These are phyloP conservation scores for Amanita inopinata DNA, from an alignment of 768 basidiomycete species.

Conservation along the genomic window DNA sequence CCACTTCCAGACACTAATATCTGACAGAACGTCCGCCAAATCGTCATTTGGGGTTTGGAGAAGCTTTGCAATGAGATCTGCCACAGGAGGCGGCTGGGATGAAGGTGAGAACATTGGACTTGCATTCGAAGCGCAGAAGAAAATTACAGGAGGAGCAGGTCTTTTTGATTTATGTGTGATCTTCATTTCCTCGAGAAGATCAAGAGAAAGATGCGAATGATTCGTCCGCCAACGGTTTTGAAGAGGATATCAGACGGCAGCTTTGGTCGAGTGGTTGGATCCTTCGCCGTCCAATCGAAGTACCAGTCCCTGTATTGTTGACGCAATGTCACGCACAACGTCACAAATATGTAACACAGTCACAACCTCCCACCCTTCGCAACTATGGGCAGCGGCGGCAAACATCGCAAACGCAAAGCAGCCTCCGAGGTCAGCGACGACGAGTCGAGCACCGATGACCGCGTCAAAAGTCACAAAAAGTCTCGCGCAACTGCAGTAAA, in stretches of 20 bases:
- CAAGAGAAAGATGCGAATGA: slow-evolving; percentile 21
- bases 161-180: slow-evolving; percentile 82
- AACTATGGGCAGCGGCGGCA: not conserved
- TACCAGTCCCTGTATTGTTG: slow-evolving; percentile 1
- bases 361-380: not conserved
- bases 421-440: not conserved
- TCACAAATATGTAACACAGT: too few relatives aligned
- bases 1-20: slow-evolving; percentile 84
- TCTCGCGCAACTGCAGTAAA: too few relatives aligned
- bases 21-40: slow-evolving; percentile 53
- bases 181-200: slow-evolving; percentile 67
- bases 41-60: slow-evolving; percentile 59
- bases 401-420: not conserved
- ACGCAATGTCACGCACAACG: slow-evolving; percentile 9
- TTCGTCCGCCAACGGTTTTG: slow-evolving; percentile 8
- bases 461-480: too few relatives aligned
- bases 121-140: slow-evolving; percentile 13
- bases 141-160: slow-evolving; percentile 58
- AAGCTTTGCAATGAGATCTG: slow-evolving; percentile 68
- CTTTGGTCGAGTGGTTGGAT: slow-evolving; percentile 6
- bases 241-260: slow-evolving; percentile 8
- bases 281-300: not conserved
- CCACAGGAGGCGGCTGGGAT: slow-evolving; percentile 66
- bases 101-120: slow-evolving; percentile 14
- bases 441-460: not conserved